These are phyloP conservation scores for Akanthomyces muscarius DNA, from an alignment of 2,329 filamentous ascomycete species.

Conservation along the genomic window DNA sequence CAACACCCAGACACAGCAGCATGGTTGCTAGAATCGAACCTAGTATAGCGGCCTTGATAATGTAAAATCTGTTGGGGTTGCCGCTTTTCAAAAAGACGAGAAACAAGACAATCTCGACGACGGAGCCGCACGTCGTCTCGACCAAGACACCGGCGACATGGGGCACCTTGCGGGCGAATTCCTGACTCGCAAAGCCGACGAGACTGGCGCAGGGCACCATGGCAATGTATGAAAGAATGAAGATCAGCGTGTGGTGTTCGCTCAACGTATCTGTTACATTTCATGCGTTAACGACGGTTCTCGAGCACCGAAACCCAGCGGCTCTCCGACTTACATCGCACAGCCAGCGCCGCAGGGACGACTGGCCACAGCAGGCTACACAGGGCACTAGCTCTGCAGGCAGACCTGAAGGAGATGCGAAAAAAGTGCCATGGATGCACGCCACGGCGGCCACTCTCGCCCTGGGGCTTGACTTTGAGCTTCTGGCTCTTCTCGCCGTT, in stretches of 20 bases:
- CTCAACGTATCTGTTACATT: slow-evolving; percentile 30
- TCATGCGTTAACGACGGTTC: slow-evolving; percentile 9
- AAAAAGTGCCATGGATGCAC: slow-evolving; percentile 43
- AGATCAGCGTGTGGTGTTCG: slow-evolving; percentile 40
- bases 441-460: slow-evolving; percentile 44
- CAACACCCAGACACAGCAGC: slow-evolving; percentile 72
- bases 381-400: slow-evolving; percentile 40
- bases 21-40: slow-evolving; percentile 81
- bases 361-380: slow-evolving; percentile 50
- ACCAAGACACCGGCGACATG: slow-evolving; percentile 64
- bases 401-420: slow-evolving; percentile 40
- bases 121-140: slow-evolving; percentile 63
- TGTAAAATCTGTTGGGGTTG: slow-evolving; percentile 50
- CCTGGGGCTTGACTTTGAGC: slow-evolving; percentile 27
- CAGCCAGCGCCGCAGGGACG: slow-evolving; percentile 44
- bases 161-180: slow-evolving; percentile 74
- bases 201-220: slow-evolving; percentile 51
- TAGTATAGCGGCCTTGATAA: slow-evolving; percentile 78
- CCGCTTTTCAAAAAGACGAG: slow-evolving; percentile 59
- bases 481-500: slow-evolving; percentile 16
- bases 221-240: slow-evolving; percentile 46
- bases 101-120: slow-evolving; percentile 81
- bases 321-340: slow-evolving; percentile 31
- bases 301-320: not conserved
- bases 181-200: slow-evolving; percentile 51